phyloP scores from a whole-genome alignment of 306 rosid genomes.

The Medicago truncatula region MtrunA17r5.0-ANR NC_053049.1:1526001-1526500 shows the following conservation, averaged over 20 bases:
- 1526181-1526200: slow-evolving; percentile 7
- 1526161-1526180: background rate
- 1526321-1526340: slow-evolving; percentile 12
- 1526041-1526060: background rate
- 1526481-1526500: background rate
- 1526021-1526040: background rate
- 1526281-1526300: too few species aligned
- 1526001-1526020: too few species aligned
- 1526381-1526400: slow-evolving; percentile 67
- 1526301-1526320: slow-evolving; percentile 9
- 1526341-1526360: too few species aligned
- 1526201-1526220: background rate
- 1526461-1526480: too few species aligned
- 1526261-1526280: too few species aligned
- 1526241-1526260: background rate
- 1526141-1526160: slow-evolving; percentile 58
- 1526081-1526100: slow-evolving; percentile 81
- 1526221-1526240: too few species aligned
- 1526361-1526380: too few species aligned
- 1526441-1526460: too few species aligned
- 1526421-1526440: slow-evolving; percentile 6
- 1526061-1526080: slow-evolving; percentile 91
- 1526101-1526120: slow-evolving; percentile 68
- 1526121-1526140: slow-evolving; percentile 67
- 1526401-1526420: background rate